phyloP scores from a whole-genome alignment of 805 yeast genomes.

The Yarrowia sp. region DNA sequence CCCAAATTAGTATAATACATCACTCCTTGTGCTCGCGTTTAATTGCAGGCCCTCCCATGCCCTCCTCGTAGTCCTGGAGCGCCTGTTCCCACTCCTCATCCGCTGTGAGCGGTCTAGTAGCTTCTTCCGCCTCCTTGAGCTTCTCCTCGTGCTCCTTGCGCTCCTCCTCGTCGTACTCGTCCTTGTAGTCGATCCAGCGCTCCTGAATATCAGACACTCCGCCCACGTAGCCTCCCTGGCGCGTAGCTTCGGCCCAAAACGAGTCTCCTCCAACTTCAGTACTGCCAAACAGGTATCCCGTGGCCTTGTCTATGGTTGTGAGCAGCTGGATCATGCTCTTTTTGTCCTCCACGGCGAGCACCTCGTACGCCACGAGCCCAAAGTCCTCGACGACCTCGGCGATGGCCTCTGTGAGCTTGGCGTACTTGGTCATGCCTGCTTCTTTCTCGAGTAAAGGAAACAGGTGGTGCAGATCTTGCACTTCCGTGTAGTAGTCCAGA shows the following conservation, averaged over 20 bases:
- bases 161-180: slow-evolving; percentile 65
- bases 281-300: slow-evolving; percentile 89
- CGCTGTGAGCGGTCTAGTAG: slow-evolving; percentile 28
- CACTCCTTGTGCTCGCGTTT: neutral
- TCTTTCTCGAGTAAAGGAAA: slow-evolving; percentile 70
- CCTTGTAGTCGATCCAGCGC: slow-evolving; percentile 89
- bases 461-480: slow-evolving; percentile 72
- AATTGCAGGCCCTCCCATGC: slow-evolving; percentile 33
- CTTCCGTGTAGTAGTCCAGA: slow-evolving; percentile 87
- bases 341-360: slow-evolving; percentile 86
- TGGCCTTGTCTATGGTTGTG: slow-evolving; percentile 79
- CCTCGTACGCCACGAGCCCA: slow-evolving; percentile 83
- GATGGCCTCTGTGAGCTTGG: slow-evolving; percentile 68
- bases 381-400: slow-evolving; percentile 85
- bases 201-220: slow-evolving; percentile 78
- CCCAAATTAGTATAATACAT: too few relatives aligned
- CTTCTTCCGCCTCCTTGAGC: slow-evolving; percentile 39
- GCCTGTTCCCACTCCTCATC: slow-evolving; percentile 70
- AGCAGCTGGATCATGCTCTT: slow-evolving; percentile 83
- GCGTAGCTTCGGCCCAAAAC: slow-evolving; percentile 93
- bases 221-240: slow-evolving; percentile 58
- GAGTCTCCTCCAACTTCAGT: slow-evolving; percentile 97
- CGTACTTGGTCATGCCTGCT: slow-evolving; percentile 61
- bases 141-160: slow-evolving; percentile 47
- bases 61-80: slow-evolving; percentile 56